These are phyloP conservation scores for Funneliformis caledonium DNA, from an alignment of 371 early-diverging fungal species.

Conservation along the genomic window DNA sequence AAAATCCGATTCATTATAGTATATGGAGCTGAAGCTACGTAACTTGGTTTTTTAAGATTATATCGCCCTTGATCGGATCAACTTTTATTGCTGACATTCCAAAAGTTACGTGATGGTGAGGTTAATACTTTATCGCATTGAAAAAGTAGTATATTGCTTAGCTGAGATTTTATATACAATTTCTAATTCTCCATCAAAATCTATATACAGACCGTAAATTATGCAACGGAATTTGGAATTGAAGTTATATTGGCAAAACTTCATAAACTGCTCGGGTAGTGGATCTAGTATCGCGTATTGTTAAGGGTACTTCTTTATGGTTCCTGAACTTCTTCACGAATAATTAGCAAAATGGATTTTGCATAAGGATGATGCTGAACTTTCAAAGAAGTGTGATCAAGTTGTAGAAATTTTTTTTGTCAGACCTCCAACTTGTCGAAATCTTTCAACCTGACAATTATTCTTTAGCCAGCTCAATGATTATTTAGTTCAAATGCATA, in stretches of 20 bases:
- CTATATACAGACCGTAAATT: too few relatives aligned
- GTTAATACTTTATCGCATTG: constrained; percentile 47
- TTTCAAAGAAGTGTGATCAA: constrained; percentile 55
- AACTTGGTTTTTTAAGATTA: constrained; percentile 75
- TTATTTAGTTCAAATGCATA: constrained; percentile 85
- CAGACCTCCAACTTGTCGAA: constrained; percentile 46
- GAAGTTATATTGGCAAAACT: too few relatives aligned
- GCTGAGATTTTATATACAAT: too few relatives aligned
- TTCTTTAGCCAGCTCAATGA: constrained; percentile 77
- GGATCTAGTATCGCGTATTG: constrained; percentile 59
- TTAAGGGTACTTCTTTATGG: constrained; percentile 55
- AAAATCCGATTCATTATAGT: constrained; percentile 73
- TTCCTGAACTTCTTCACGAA: constrained; percentile 61
- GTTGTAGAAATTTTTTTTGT: constrained; percentile 49
- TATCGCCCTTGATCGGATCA: constrained; percentile 84
- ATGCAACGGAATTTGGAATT: too few relatives aligned
- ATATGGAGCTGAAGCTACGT: constrained; percentile 47
- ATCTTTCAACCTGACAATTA: constrained; percentile 50
- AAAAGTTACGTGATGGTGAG: constrained; percentile 61
- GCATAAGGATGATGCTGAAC: constrained; percentile 58
- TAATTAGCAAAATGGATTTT: constrained; percentile 72
- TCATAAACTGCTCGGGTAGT: too few relatives aligned
- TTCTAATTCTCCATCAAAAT: too few relatives aligned
- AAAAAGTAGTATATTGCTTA: too few relatives aligned
- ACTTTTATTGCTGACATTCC: constrained; percentile 72